Conservation (phyloP, 2,329 filamentous ascomycete species). For the Aspergillus sp. region DNA sequence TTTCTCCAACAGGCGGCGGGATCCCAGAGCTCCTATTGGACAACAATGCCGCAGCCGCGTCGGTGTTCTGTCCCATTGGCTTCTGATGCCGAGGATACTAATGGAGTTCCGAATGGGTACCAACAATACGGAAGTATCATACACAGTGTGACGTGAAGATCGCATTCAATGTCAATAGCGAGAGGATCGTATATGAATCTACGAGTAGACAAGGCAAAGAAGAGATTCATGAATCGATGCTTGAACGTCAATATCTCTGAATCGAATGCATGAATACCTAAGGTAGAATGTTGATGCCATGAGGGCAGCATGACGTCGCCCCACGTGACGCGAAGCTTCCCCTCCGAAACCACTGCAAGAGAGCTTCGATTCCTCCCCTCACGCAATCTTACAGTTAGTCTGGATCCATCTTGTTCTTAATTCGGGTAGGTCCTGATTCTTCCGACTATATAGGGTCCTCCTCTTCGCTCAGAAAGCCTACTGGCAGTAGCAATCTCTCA, state of each 20-base stretch:
- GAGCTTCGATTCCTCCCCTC: neutral
- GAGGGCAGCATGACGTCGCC: conserved; percentile 10
- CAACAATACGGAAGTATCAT: neutral
- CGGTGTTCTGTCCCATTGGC: conserved; percentile 1
- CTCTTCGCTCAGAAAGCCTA: neutral
- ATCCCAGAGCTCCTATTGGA: neutral
- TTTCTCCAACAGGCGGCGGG: neutral
- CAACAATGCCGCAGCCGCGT: neutral
- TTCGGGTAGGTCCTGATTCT: neutral
- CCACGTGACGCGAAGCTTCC: conserved; percentile 17
- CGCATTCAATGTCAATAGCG: neutral
- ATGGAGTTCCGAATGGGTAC: conserved; percentile 4
- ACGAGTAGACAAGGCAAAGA: too few relatives aligned
- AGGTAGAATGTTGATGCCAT: too few relatives aligned
- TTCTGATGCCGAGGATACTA: neutral
- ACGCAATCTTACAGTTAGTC: too few relatives aligned
- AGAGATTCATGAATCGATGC: too few relatives aligned
- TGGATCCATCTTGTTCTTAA: too few relatives aligned
- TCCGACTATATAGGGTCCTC: neutral
- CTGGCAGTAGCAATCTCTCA: conserved; percentile 10
- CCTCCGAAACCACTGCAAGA: conserved; percentile 5
- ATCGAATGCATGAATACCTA: neutral
- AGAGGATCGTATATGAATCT: neutral
- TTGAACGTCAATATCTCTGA: neutral
- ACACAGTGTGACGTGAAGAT: neutral